Percentiles rank a stretch among this genome's conserved stretches.
Evolutionary conservation across 2,329 filamentous ascomycete genomes (phyloP).

Genomic region (Paraconiothyrium sp.): DNA sequence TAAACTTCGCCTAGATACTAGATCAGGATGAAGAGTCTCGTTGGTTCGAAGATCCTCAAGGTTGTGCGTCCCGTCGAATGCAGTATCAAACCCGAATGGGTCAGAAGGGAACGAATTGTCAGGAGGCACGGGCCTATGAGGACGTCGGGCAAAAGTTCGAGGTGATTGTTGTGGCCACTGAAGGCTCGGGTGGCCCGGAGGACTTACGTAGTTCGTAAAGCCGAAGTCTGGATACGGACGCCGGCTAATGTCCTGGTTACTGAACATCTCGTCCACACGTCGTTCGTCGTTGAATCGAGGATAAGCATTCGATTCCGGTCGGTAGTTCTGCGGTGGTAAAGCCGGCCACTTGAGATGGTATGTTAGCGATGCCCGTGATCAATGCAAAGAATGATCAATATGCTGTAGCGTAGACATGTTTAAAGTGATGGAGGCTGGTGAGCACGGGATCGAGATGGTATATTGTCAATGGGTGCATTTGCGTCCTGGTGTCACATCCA

Average conservation of each 20-base stretch:
- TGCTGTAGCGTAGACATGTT: not conserved
- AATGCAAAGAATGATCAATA: not conserved
- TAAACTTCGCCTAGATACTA: conserved; percentile 23
- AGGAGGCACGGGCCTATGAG: not conserved
- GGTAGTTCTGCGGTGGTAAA: not conserved
- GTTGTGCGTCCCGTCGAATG: not conserved
- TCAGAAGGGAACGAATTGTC: conserved; percentile 15
- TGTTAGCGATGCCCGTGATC: not conserved
- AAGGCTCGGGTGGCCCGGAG: not conserved
- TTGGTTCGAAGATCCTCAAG: not conserved
- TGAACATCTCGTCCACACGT: not conserved
- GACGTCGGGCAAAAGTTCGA: conserved; percentile 1
- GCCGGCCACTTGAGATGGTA: not conserved
- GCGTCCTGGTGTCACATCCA: not conserved
- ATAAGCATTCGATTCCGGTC: not conserved
- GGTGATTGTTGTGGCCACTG: conserved; percentile 3
- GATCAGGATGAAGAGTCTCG: not conserved
- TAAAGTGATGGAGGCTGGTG: not conserved
- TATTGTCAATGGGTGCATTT: not conserved
- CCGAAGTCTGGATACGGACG: not conserved
- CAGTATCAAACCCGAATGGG: conserved; percentile 12
- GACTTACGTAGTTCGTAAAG: not conserved
- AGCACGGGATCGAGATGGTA: not conserved
- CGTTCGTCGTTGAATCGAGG: not conserved
- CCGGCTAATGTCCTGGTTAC: not conserved